Base-by-base conservation (phyloP, 1,284 basidiomycete genomes). In the Peniophora sp. region DNA sequence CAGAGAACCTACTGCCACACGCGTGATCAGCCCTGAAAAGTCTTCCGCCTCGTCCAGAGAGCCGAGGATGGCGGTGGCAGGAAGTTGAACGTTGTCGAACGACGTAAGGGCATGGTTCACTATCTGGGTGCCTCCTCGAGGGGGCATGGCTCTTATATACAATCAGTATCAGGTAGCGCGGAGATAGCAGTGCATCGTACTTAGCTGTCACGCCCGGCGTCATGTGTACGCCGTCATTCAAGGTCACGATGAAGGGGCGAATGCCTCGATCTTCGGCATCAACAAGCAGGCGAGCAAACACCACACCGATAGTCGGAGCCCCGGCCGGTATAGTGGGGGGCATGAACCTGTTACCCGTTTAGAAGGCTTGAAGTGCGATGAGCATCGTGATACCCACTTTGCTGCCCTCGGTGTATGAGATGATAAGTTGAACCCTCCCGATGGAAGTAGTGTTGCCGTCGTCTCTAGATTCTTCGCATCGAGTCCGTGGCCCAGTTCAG, bases 291-390 rank as follows among this genome's bases (percentile, higher is more conserved):
- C 69, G 68, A 10, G 78, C 77, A 68, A 79, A 75, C 18, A 79
- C 75, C 24, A 81, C 54, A 18, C 75, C 78, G 17, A 77, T 64
- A 54, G 78, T 79, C 0, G 75, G 63, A 24, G 78, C 68, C 2
- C 71, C 71, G 15, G 66, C 59, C 6, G 78, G 79, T 1, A 72
- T 74, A 0, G 79, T 75, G 23, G 79, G 75, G 5, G 79, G 79
- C 78, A 81, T 81, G 57, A 76, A 79, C 57, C 79, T 81, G n/a
- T n/a, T n/a, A n/a, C n/a, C n/a, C n/a, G n/a, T n/a, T n/a, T n/a
- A n/a, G n/a, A n/a, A n/a, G n/a, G n/a, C 3, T 39, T 3, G 17
- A 24, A 49, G 22, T n/a, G 18, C 24, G 15, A n/a, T 3, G 14
- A 27, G 34, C 12, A 12, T n/a, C n/a, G n/a, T n/a, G n/a, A n/a